Evolutionary conservation across 148 eudicot species (phyloP), one percentile per base, ranked within the genome.

Genomic region (Amaranthus hypochondriacus): DNA sequence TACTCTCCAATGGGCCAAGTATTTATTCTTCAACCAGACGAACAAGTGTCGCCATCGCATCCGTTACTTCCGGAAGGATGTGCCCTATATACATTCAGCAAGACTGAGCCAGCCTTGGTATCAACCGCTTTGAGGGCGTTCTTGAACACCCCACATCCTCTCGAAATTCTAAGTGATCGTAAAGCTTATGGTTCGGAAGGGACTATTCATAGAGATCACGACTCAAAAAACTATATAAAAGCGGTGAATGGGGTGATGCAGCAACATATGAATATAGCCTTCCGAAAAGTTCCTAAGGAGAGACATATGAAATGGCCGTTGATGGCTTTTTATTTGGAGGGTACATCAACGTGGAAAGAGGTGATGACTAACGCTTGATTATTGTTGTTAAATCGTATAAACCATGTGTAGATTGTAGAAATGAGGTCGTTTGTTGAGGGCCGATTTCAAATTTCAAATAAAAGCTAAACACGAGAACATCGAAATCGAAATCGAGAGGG

Each of bases 111-210:
- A 9, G 70, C 76, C 15, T 62, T 79, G 12, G 68, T 81, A 55
- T 77, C 76, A 56, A 73, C 13, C 39, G 90, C 94, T 28, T 72
- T 89, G 14, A 66, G 57, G 71, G 83, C 84, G 53, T 91, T 91
- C 65, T 81, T 91, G 42, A 89, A 91, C 56, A 71, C 79, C 50
- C 97, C 97, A 18, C 97, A 91, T 62, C 97, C 97, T 0, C 67
- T 91, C 15, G 90, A 86, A 76, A 87, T 87, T 10, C 83, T 91
- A 43, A 89, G 89, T n/a, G 81, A 91, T 62, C 94, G 86, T 9
- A 77, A 71, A 39, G 97, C 97, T 46, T 91, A 91, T 61, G 93
- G 92, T 7, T 85, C 92, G 0, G 89, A 91, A 56, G 97, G 97
- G 10, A 81, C 89, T 3, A 91, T 89, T 61, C 59, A 79, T 12